Percentiles rank a stretch among this genome's conserved stretches.
Evolutionary conservation across 129 eudicot species (phyloP).

Genomic region (Helianthus tuberosus): DNA sequence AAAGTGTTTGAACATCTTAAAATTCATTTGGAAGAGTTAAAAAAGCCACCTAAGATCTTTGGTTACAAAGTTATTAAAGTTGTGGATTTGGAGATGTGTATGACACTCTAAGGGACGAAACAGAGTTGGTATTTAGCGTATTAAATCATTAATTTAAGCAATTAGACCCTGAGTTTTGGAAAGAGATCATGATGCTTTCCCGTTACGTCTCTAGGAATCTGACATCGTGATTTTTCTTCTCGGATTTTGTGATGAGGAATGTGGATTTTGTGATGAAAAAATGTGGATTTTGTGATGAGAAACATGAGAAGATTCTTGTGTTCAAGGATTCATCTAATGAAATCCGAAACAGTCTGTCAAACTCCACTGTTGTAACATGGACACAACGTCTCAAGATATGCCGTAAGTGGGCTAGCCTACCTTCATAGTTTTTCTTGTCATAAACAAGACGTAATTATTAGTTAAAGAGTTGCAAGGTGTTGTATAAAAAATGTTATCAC

Average conservation of each 20-base stretch:
- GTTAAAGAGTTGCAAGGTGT: no score
- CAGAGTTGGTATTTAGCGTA: slow-evolving; percentile 1
- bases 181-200: slow-evolving; percentile 6
- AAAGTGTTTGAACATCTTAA: neutral
- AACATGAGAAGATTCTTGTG: neutral
- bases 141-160: neutral
- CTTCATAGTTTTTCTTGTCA: neutral
- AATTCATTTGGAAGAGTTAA: neutral
- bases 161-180: neutral
- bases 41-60: neutral
- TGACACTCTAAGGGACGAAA: neutral
- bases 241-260: neutral
- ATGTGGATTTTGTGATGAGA: neutral
- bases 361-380: neutral
- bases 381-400: neutral
- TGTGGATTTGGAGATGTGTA: neutral
- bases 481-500: no score
- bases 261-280: neutral
- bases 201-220: neutral
- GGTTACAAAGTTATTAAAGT: neutral
- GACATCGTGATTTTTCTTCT: neutral
- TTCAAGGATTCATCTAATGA: neutral
- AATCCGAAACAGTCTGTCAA: neutral
- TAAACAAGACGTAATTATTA: no score
- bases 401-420: neutral